A percentile compares a stretch with the other conserved stretches of the same genome.
Evolutionary conservation across 176 grass and related monocot species (phyloP).

Genomic region (Poa pratensis): DNA sequence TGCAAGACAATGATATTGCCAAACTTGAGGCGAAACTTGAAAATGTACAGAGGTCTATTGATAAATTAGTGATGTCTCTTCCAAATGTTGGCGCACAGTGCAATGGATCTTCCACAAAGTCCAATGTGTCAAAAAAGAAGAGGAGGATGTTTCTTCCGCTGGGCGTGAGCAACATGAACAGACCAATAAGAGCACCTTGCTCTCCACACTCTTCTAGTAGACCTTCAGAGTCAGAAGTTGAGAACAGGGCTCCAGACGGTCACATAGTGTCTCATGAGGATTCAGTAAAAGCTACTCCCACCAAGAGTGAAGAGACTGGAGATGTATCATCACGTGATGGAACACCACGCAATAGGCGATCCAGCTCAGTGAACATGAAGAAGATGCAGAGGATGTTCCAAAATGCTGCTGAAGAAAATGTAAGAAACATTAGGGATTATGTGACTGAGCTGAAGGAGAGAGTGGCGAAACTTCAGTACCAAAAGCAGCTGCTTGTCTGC

Average conservation of each 20-base stretch:
- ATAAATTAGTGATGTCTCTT: slow-evolving; percentile 94
- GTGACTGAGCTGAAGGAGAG: slow-evolving; percentile 96
- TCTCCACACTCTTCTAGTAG: slow-evolving; percentile 70
- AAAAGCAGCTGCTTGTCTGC: slow-evolving; percentile 95
- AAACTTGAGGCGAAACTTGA: slow-evolving; percentile 86
- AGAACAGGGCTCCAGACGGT: slow-evolving; percentile 74
- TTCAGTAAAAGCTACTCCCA: slow-evolving; percentile 67
- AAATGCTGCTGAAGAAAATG: slow-evolving; percentile 95
- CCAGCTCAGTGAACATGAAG: slow-evolving; percentile 96
- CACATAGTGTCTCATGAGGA: slow-evolving; percentile 51
- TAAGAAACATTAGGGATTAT: slow-evolving; percentile 82
- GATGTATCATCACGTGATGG: slow-evolving; percentile 79
- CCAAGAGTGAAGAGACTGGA: slow-evolving; percentile 72
- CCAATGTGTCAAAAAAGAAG: slow-evolving; percentile 74
- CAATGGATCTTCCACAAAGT: slow-evolving; percentile 54
- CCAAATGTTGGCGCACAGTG: slow-evolving; percentile 51
- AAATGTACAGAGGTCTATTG: slow-evolving; percentile 89
- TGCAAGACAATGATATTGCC: slow-evolving; percentile 89
- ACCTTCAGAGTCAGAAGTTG: slow-evolving; percentile 65
- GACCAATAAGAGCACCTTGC: slow-evolving; percentile 69
- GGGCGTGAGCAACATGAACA: slow-evolving; percentile 63
- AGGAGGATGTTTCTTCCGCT: slow-evolving; percentile 78
- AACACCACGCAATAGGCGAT: slow-evolving; percentile 73
- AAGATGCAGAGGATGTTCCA: slow-evolving; percentile 98
- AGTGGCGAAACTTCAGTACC: slow-evolving; percentile 97